Evolutionary conservation across 225 moss, liverwort and hornwort species (phyloP).

Genomic region (Anthoceros angustus): DNA sequence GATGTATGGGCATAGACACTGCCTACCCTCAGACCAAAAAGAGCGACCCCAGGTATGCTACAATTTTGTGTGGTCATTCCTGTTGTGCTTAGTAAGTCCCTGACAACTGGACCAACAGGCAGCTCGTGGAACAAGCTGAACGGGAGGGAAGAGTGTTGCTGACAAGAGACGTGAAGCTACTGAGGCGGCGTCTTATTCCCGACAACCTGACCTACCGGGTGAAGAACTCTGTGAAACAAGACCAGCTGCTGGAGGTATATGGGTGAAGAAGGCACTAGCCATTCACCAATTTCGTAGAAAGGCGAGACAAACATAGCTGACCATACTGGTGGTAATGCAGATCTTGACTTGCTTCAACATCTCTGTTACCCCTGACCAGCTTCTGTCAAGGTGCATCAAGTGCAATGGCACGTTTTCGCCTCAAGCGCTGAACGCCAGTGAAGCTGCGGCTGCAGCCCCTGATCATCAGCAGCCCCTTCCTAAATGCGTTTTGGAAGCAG

Average conservation of each 20-base stretch:
- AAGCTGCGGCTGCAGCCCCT: slow-evolving; percentile 54
- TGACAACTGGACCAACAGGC: slow-evolving; percentile 19
- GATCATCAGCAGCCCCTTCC: slow-evolving; percentile 69
- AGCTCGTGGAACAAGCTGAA: slow-evolving; percentile 71
- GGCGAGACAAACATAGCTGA: background rate
- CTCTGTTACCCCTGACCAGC: slow-evolving; percentile 53
- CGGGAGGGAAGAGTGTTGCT: slow-evolving; percentile 67
- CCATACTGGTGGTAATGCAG: slow-evolving; percentile 14
- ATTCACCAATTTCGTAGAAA: too few relatives aligned
- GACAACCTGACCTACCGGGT: slow-evolving; percentile 62
- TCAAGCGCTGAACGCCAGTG: slow-evolving; percentile 43
- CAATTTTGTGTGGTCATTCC: background rate
- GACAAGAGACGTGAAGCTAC: slow-evolving; percentile 69
- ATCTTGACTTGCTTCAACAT: slow-evolving; percentile 61
- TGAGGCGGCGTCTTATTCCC: slow-evolving; percentile 68
- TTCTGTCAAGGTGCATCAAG: slow-evolving; percentile 86
- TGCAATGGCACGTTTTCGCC: slow-evolving; percentile 72
- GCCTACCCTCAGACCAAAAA: slow-evolving; percentile 66
- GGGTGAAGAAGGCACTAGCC: background rate
- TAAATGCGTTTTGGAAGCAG: slow-evolving; percentile 40
- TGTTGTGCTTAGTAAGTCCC: background rate
- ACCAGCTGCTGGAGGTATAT: slow-evolving; percentile 71
- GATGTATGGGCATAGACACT: slow-evolving; percentile 82
- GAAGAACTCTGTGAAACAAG: slow-evolving; percentile 66
- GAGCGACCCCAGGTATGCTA: slow-evolving; percentile 72